A percentile compares a stretch with the other conserved stretches of the same genome.
Conservation (phyloP, 345 rosid genomes). For the Clausena lansium region DNA sequence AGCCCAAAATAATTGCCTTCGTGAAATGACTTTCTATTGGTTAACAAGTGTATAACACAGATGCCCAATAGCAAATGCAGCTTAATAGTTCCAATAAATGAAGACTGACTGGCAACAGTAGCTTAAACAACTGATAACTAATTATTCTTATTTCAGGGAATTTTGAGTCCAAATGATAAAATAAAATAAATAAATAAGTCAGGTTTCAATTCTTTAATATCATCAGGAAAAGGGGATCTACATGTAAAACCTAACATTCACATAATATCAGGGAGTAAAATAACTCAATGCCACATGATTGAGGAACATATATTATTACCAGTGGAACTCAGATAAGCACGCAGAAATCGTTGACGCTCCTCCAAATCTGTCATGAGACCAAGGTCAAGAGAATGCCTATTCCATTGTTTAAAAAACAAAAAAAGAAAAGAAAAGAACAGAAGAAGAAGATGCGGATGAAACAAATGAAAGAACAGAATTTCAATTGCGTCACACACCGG, state of each 20-base stretch:
- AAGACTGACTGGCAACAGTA: not conserved
- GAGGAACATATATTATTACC: slow-evolving; percentile 32
- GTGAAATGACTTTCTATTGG: not conserved
- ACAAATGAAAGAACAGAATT: not conserved
- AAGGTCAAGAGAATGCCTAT: slow-evolving; percentile 1
- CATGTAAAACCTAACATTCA: not conserved
- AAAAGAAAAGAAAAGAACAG: not conserved
- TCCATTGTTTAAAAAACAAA: not conserved
- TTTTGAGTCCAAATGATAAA: not conserved
- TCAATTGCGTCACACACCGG: slow-evolving; percentile 45
- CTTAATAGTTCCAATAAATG: not conserved
- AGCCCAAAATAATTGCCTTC: not conserved
- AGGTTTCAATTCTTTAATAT: not conserved
- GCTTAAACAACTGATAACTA: not conserved
- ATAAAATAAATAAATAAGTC: not conserved
- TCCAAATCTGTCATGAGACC: slow-evolving; percentile 48
- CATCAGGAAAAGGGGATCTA: not conserved
- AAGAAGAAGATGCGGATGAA: not conserved
- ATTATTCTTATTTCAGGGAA: not conserved
- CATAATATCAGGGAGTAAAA: not conserved
- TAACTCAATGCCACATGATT: not conserved
- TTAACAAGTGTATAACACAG: not conserved
- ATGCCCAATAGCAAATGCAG: not conserved
- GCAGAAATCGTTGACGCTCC: slow-evolving; percentile 66
- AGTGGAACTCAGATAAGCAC: slow-evolving; percentile 54